These are phyloP conservation scores for Diplodia corticola DNA, from an alignment of 2,329 filamentous ascomycete genomes.

Conservation along the genomic window DNA sequence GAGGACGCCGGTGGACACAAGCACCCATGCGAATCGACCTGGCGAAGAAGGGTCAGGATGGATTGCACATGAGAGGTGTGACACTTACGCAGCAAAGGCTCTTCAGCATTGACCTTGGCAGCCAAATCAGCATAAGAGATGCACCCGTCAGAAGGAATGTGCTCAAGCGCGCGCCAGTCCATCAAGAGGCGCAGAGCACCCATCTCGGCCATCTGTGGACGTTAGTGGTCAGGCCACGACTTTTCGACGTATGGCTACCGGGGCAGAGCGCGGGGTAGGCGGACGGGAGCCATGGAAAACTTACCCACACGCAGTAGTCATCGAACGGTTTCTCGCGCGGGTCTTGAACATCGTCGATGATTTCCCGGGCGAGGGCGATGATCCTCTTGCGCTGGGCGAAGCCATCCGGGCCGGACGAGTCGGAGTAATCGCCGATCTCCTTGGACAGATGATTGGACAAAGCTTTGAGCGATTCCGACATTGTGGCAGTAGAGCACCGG, in stretches of 20 bases:
- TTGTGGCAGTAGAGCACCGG: neutral
- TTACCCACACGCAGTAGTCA: constrained; percentile 11
- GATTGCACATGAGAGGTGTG: neutral
- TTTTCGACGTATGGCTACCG: neutral
- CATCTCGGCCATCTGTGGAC: constrained; percentile 14
- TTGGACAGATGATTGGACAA: neutral
- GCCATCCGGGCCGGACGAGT: neutral
- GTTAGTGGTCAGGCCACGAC: neutral
- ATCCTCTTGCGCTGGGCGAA: constrained; percentile 7
- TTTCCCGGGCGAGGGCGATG: neutral
- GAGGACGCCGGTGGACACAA: constrained; percentile 16
- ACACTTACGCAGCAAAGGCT: constrained; percentile 12
- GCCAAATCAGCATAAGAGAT: constrained; percentile 20
- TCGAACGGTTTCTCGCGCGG: constrained; percentile 17
- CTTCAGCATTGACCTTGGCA: constrained; percentile 9
- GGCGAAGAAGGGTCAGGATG: neutral
- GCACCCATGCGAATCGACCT: constrained; percentile 19
- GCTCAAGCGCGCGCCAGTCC: constrained; percentile 19
- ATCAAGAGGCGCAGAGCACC: constrained; percentile 8
- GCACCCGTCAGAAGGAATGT: neutral
- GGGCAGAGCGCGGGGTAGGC: neutral
- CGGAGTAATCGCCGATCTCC: neutral
- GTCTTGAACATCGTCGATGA: constrained; percentile 19
- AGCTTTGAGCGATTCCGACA: constrained; percentile 3
- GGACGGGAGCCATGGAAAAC: too few relatives aligned